Evolutionary conservation across 2,329 filamentous ascomycete species (phyloP).

Genomic region (Scedosporium boydii): DNA sequence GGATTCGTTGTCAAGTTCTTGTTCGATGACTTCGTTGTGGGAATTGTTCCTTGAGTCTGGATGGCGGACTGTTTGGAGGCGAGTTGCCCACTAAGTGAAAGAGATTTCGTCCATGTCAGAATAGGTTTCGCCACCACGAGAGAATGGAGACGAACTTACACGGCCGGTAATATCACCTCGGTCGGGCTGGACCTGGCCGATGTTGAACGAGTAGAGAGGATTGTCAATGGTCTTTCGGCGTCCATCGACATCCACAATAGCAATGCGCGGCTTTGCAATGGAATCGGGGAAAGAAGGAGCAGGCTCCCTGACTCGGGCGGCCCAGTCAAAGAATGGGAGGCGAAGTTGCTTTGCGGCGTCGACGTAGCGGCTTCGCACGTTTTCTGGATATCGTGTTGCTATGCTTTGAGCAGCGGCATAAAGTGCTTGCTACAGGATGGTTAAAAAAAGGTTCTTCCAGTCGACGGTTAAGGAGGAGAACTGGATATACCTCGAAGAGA

Average conservation of each 20-base stretch:
- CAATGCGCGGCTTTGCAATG: conserved; percentile 13
- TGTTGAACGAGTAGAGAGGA: conserved; percentile 18
- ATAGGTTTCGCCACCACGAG: background rate
- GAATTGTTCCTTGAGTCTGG: conserved; percentile 15
- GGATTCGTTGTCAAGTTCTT: conserved; percentile 16
- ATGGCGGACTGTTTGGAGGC: conserved; percentile 12
- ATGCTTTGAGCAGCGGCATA: conserved; percentile 15
- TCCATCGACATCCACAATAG: conserved; percentile 13
- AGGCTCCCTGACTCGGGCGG: conserved; percentile 8
- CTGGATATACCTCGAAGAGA: conserved; percentile 42
- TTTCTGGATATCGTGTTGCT: conserved; percentile 14
- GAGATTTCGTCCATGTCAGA: background rate
- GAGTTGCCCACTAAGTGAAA: background rate
- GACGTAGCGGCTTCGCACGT: conserved; percentile 15
- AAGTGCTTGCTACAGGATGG: conserved; percentile 14
- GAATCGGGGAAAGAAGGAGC: conserved; percentile 11
- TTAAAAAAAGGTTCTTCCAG: background rate
- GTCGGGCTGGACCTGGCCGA: conserved; percentile 1
- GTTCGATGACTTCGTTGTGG: conserved; percentile 15
- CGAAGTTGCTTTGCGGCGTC: conserved; percentile 19
- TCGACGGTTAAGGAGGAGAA: background rate
- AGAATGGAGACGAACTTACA: background rate
- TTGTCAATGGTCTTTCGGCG: conserved; percentile 15
- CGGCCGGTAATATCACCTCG: background rate
- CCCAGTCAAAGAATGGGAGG: conserved; percentile 27